Conservation (phyloP, 2,329 filamentous ascomycete species). For the Aspergillus sergii region DNA sequence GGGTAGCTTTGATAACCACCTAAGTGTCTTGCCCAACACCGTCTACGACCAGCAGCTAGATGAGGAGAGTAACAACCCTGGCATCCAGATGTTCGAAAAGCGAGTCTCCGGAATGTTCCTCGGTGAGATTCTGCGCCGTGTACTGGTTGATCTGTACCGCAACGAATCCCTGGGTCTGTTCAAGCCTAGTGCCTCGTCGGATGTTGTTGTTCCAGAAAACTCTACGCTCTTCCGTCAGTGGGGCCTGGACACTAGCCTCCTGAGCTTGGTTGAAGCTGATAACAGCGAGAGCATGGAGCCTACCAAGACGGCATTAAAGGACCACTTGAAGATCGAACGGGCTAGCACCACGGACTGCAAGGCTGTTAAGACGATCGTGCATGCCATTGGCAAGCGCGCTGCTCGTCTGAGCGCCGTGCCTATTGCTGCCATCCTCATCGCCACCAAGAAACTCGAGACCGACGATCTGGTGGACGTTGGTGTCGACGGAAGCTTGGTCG, state of each 20-base stretch:
- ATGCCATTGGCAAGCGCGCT: conserved; percentile 83
- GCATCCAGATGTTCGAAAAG: conserved; percentile 99
- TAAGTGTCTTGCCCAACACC: conserved; percentile 84
- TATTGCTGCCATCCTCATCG: conserved; percentile 79
- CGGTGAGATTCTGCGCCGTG: conserved; percentile 85
- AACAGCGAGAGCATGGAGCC: conserved; percentile 70
- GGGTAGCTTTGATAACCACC: conserved; percentile 95
- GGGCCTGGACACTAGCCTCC: conserved; percentile 88
- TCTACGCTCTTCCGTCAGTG: conserved; percentile 76
- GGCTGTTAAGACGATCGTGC: conserved; percentile 80
- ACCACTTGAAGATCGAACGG: conserved; percentile 73
- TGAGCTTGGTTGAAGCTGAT: conserved; percentile 85
- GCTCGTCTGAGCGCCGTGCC: conserved; percentile 86
- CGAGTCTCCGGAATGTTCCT: conserved; percentile 97
- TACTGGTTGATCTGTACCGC: conserved; percentile 71
- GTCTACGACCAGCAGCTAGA: conserved; percentile 81
- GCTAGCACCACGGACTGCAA: conserved; percentile 81
- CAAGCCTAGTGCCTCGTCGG: conserved; percentile 72
- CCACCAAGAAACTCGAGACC: conserved; percentile 71
- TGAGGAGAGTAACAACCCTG: conserved; percentile 80
- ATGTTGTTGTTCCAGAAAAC: conserved; percentile 66
- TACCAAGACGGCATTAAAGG: conserved; percentile 77
- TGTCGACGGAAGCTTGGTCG: conserved; percentile 90
- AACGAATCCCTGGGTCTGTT: conserved; percentile 71
- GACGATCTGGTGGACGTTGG: conserved; percentile 83